Conservation (phyloP, 345 rosid genomes). For the Toxicodendron radicans region DNA sequence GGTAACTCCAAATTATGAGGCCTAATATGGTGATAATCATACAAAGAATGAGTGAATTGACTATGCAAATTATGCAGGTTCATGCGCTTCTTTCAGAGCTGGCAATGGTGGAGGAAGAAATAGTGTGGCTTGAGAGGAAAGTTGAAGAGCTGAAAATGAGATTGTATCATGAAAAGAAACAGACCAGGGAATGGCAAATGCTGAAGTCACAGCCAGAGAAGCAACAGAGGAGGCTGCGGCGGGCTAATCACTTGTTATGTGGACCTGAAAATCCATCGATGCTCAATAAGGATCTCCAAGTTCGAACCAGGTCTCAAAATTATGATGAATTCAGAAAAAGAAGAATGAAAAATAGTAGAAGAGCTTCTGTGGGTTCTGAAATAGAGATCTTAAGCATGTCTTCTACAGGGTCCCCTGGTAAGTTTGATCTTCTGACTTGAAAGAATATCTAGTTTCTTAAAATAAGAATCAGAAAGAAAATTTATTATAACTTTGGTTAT, state of each 20-base stretch:
- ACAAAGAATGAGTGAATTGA: neutral
- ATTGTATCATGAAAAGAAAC: slow-evolving; percentile 57
- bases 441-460: slow-evolving; percentile 1
- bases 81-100: slow-evolving; percentile 59
- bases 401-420: slow-evolving; percentile 53
- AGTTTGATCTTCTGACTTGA: slow-evolving; percentile 8
- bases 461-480: neutral
- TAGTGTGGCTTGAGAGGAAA: slow-evolving; percentile 65
- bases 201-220: slow-evolving; percentile 32
- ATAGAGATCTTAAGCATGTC: slow-evolving; percentile 44
- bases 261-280: slow-evolving; percentile 24
- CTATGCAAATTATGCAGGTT: slow-evolving; percentile 40
- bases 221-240: slow-evolving; percentile 30
- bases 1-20: slow-evolving; percentile 31
- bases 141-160: slow-evolving; percentile 64
- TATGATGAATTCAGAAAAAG: slow-evolving; percentile 42
- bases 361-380: slow-evolving; percentile 67
- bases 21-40: no score
- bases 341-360: slow-evolving; percentile 41
- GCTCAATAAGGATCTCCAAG: slow-evolving; percentile 32
- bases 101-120: slow-evolving; percentile 76
- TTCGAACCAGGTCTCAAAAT: slow-evolving; percentile 50
- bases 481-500: neutral
- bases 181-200: slow-evolving; percentile 42
- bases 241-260: slow-evolving; percentile 29